Base-by-base conservation (phyloP, 2,329 filamentous ascomycete genomes). In the Neonectria punicea region DNA sequence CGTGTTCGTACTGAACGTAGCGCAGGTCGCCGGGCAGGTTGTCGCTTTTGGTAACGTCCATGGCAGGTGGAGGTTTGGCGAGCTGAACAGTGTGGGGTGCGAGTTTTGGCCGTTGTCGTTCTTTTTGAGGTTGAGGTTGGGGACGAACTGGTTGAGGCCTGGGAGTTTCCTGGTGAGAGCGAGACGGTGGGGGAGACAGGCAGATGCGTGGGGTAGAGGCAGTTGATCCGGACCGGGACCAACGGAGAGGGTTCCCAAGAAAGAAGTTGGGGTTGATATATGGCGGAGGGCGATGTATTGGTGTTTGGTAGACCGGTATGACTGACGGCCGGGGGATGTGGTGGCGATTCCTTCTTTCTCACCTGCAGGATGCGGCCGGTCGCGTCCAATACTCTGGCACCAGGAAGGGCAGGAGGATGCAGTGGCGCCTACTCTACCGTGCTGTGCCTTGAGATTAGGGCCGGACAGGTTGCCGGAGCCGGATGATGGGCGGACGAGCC, bases 1-100 rank as follows among this genome's bases (percentile, higher is more conserved):
- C 78, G 76, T 90, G 88, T 63, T 88, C 82, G 74, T 91, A 91
- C 73, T 89, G 88, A 36, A 89, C 81, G 73, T 89, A 91, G 55
- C 81, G 79, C 49, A 90, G 79, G 69, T 87, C 84, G 50, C 79
- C 73, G 10, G 84, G 82, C 13, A 84, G 76, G 58, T 76, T 70
- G 61, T 74, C 74, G 44, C 70, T 69, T 65, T 73, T 75, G 53
- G 71, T 71, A 63, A 77, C 59, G 62, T 77, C 79, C 81, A 82
- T 83, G 62, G 58, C 67, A 30, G 34, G 41, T 53, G 54, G 51
- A 58, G 58, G 51, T 63, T 63, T 55, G 53, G 39, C 13, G 41
- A 36, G 51, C 34, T 28, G 18, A 28, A 39, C 28, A 49, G 25
- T 44, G 39, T 43, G 44, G 32, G 41, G 14, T 11, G 22, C 44